Conservation (phyloP, 306 rosid genomes). For the Chamaecrista fasciculata region DNA sequence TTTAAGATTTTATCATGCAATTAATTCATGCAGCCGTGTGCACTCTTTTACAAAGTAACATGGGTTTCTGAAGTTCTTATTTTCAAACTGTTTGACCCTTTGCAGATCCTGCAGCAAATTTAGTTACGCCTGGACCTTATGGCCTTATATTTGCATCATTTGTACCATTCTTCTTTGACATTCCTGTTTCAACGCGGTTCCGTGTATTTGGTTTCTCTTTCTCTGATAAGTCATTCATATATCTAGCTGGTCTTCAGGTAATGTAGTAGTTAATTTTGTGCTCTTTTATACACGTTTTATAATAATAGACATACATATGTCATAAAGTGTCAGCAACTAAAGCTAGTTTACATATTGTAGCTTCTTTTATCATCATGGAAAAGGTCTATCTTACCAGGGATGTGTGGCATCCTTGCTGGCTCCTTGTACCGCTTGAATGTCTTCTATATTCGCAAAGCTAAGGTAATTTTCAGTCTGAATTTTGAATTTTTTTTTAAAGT, state of each 20-base stretch:
- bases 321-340: constrained; percentile 26
- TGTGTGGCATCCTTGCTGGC: constrained; percentile 94
- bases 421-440: constrained; percentile 79
- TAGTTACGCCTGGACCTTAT: constrained; percentile 88
- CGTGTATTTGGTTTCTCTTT: constrained; percentile 71
- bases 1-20: constrained; percentile 16
- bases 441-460: constrained; percentile 81
- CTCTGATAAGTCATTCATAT: constrained; percentile 93
- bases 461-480: constrained; percentile 49
- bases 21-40: constrained; percentile 20
- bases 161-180: constrained; percentile 94
- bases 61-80: constrained; percentile 25
- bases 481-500: constrained; percentile 1
- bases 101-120: constrained; percentile 79
- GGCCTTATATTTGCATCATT: constrained; percentile 97
- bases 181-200: constrained; percentile 88
- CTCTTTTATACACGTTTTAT: not conserved
- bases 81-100: constrained; percentile 6
- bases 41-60: not conserved
- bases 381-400: constrained; percentile 84
- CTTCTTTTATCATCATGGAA: constrained; percentile 96
- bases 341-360: constrained; percentile 46
- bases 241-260: constrained; percentile 97
- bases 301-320: not conserved
- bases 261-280: constrained; percentile 16